Evolutionary conservation across 2,329 filamentous ascomycete genomes (phyloP), one percentile per base, ranked within the genome.

Genomic region (Ascochyta rabiei): DNA sequence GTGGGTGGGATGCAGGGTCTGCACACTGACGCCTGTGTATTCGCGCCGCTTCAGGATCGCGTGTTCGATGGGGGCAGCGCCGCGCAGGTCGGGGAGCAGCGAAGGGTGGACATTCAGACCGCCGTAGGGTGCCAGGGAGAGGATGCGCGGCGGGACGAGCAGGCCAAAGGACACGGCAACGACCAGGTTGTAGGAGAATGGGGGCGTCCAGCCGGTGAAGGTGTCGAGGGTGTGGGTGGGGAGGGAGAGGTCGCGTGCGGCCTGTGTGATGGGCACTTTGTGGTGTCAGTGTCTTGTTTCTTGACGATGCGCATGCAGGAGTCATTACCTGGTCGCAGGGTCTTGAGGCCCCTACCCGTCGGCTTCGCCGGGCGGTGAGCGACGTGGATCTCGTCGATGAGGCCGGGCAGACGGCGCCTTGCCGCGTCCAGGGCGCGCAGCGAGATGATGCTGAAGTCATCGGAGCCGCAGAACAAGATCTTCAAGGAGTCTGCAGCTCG

Each of bases 21-120:
- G 95, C 23, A 99, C 80, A 0, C 90, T 89, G 19, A 97, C 83
- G 21, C 95, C 95, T 0, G 89, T 91, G 55, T 79, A 76, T 0
- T 68, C 67, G 49, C 85, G 79, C 12, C 82, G 78, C 24, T 82
- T 77, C 13, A 98, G 80, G 31, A 98, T 81, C n/a, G 90, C 86
- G 74, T 93, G 89, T 59, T 96, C 89, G 13, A 99, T 81, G 0
- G 95, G 95, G 2, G 95, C 91, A 10, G 95, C 85, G 2, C 95
- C 95, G 53, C 89, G 87, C 55, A 96, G 86, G 71, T 95, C 89
- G 4, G 93, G 93, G 13, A 99, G 83, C 24, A 97, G 77, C 0
- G 93, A 98, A 1, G 95, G 95, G 69, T 99, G 95, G 2, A 99
- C 83, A 74, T 99, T 99, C 3, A 99, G 77, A 0, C 95, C 95